Evolutionary conservation across 2,329 filamentous ascomycete genomes (phyloP).

Genomic region (Lasiodiplodia hormozganensis): DNA sequence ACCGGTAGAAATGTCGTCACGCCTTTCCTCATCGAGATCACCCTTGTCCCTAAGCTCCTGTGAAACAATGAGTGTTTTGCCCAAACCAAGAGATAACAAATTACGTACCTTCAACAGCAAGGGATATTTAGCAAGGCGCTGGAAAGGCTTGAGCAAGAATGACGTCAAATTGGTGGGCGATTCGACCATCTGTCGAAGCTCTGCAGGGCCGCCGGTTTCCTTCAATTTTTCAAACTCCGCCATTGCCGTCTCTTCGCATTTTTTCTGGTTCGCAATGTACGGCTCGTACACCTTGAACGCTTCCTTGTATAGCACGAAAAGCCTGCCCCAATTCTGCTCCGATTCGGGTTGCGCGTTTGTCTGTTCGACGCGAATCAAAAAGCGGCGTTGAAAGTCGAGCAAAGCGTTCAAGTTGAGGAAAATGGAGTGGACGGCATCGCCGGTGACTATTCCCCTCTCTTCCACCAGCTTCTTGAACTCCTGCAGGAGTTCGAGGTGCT

Average conservation of each 20-base stretch:
- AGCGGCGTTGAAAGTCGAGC: slow-evolving; percentile 92
- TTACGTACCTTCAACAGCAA: slow-evolving; percentile 77
- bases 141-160: slow-evolving; percentile 95
- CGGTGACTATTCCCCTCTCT: slow-evolving; percentile 84
- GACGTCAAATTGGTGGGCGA: slow-evolving; percentile 88
- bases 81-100: background rate
- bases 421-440: slow-evolving; percentile 90
- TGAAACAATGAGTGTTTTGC: slow-evolving; percentile 8
- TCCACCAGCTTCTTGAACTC: slow-evolving; percentile 90
- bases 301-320: slow-evolving; percentile 85
- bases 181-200: slow-evolving; percentile 76
- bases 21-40: slow-evolving; percentile 71
- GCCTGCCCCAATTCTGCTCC: slow-evolving; percentile 91
- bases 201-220: slow-evolving; percentile 68
- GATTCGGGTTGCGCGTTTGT: slow-evolving; percentile 82
- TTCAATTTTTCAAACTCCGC: slow-evolving; percentile 87
- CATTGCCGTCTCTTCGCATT: slow-evolving; percentile 84
- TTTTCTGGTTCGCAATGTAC: slow-evolving; percentile 95
- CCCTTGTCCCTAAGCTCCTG: slow-evolving; percentile 88
- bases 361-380: slow-evolving; percentile 94
- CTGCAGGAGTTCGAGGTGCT: slow-evolving; percentile 93
- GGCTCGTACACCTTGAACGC: slow-evolving; percentile 93
- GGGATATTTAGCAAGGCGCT: slow-evolving; percentile 93
- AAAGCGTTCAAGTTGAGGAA: slow-evolving; percentile 96
- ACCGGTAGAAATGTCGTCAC: slow-evolving; percentile 75